Base-by-base conservation (phyloP, 2,329 filamentous ascomycete species). In the Davidsoniella neocaledoniae region DNA sequence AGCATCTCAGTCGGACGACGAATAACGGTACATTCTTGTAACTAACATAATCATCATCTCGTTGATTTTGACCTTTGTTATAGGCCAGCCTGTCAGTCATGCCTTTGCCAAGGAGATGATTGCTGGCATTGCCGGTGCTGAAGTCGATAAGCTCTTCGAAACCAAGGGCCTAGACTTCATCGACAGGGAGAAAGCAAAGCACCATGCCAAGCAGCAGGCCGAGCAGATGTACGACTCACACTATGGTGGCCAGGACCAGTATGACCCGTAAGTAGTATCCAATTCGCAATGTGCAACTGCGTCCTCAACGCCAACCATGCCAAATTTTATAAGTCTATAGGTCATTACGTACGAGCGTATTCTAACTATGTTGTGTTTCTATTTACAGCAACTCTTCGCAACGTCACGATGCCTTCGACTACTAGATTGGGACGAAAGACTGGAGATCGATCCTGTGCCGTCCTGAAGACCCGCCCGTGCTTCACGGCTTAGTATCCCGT, bases 51-150 rank as follows among this genome's bases (percentile, higher is more conserved):
- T 33, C 2, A 10, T 8, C 26, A 33, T 33, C 26, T 9, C 10
- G 26, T 10, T 33, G 10, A 2, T 33, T 12, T 33, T 33, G 10
- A 12, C 26, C 26, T 12, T 10, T 33, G 26, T 33, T 33, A 33
- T 33, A 33, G 26, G 43, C 16, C 46, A 86, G 69, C 62, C 73
- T 5, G 79, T 88, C 58, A 74, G 71, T 55, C 84, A 90, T 68
- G 67, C 67, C 40, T 81, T 86, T 59, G 85, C 85, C 61, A 90
- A 90, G 70, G 84, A 88, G 67, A 62, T 83, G 42, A 65, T 90
- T 29, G 81, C 74, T 14, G 83, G 79, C 53, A 69, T 88, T 50
- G 83, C 80, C 25, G 83, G 76, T 44, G 81, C 75, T 54, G 82
- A 87, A 66, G 73, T 86, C 59, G 83, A 90, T 69, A 82, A 79